These are phyloP conservation scores for Cladosporium sp. DNA, from an alignment of 2,329 filamentous ascomycete genomes.

Conservation along the genomic window DNA sequence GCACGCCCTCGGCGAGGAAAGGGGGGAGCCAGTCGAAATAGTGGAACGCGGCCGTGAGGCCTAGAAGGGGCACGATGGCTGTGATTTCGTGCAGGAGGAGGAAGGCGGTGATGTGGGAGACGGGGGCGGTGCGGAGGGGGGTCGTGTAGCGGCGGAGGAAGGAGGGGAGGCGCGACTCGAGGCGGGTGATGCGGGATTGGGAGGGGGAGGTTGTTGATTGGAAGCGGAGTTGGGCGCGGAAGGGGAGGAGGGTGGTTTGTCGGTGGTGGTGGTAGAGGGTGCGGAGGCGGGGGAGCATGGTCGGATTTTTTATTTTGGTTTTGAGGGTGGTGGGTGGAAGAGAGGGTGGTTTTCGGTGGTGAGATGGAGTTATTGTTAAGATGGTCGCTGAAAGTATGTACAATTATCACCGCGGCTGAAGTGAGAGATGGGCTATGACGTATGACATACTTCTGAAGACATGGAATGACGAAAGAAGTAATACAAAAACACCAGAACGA, in stretches of 20 bases:
- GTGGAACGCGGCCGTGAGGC: constrained; percentile 72
- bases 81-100: constrained; percentile 89
- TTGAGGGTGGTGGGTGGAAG: neutral
- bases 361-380: too few relatives aligned
- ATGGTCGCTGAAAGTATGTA: too few relatives aligned
- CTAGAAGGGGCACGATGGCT: constrained; percentile 73
- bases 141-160: constrained; percentile 65
- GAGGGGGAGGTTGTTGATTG: neutral
- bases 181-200: constrained; percentile 29
- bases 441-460: too few relatives aligned
- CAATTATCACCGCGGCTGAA: too few relatives aligned
- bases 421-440: too few relatives aligned
- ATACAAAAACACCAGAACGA: too few relatives aligned
- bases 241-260: too few relatives aligned
- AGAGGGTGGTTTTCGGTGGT: neutral
- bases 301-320: too few relatives aligned
- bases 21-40: constrained; percentile 69
- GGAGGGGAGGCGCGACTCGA: constrained; percentile 49
- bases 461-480: too few relatives aligned
- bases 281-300: too few relatives aligned
- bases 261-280: too few relatives aligned
- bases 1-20: constrained; percentile 48
- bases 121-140: constrained; percentile 68
- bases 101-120: constrained; percentile 81
- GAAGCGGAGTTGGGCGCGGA: neutral